Conservation (phyloP, 2,329 filamentous ascomycete species). For the Zymoseptoria pseudotritici region DNA sequence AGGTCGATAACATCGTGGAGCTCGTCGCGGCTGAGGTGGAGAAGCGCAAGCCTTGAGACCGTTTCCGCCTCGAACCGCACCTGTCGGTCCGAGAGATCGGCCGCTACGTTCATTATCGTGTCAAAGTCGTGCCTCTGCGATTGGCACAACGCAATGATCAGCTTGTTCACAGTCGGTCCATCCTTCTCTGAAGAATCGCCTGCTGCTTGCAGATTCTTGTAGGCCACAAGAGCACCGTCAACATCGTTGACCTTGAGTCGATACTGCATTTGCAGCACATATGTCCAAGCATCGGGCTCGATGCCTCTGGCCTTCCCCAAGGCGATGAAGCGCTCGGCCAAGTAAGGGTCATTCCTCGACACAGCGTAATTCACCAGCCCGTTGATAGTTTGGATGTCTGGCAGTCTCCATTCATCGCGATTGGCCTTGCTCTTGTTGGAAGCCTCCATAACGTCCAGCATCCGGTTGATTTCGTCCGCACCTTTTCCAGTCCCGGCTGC, state of each 20-base stretch:
- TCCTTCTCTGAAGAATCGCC: slow-evolving; percentile 53
- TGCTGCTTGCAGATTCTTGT: slow-evolving; percentile 52
- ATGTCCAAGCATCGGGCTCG: slow-evolving; percentile 60
- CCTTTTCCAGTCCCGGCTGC: slow-evolving; percentile 64
- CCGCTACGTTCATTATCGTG: slow-evolving; percentile 63
- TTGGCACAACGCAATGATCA: slow-evolving; percentile 61
- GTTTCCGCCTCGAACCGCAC: slow-evolving; percentile 66
- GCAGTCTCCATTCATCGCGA: slow-evolving; percentile 41
- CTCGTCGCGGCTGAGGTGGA: slow-evolving; percentile 70
- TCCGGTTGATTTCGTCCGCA: slow-evolving; percentile 63
- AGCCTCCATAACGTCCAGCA: slow-evolving; percentile 58
- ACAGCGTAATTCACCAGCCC: slow-evolving; percentile 65
- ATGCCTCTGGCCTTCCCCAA: slow-evolving; percentile 61
- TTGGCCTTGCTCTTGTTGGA: slow-evolving; percentile 25
- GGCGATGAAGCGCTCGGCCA: slow-evolving; percentile 65
- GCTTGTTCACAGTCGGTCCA: slow-evolving; percentile 58
- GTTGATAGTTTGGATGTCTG: slow-evolving; percentile 70
- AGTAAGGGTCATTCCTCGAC: slow-evolving; percentile 59
- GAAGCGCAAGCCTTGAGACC: slow-evolving; percentile 62
- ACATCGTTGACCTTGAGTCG: slow-evolving; percentile 66
- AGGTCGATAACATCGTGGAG: slow-evolving; percentile 73
- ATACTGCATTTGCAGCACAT: slow-evolving; percentile 67
- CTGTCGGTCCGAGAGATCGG: slow-evolving; percentile 63
- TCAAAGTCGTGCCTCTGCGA: slow-evolving; percentile 57
- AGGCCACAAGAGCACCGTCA: slow-evolving; percentile 60